Evolutionary conservation across 768 basidiomycete species (phyloP).

Genomic region (Glaciozyma martinii): DNA sequence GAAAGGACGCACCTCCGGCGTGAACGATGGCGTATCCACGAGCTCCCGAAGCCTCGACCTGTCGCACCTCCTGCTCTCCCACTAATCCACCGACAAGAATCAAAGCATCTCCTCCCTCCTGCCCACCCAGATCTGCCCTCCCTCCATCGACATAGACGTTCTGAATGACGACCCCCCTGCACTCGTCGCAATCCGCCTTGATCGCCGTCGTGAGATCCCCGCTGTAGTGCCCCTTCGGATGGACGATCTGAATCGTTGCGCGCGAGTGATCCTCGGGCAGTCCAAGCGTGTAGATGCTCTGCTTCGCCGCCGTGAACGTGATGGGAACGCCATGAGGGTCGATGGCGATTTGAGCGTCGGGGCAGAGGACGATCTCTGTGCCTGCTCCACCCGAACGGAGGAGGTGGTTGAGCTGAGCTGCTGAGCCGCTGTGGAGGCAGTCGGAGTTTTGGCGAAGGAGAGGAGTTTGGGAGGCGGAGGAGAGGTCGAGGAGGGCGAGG

Average conservation of each 20-base stretch:
- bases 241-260: conserved; percentile 21
- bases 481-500: background rate
- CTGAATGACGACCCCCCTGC: conserved; percentile 3
- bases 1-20: conserved; percentile 2
- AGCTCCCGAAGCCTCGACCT: conserved; percentile 21
- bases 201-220: conserved; percentile 27
- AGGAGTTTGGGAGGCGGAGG: background rate
- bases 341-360: conserved; percentile 14
- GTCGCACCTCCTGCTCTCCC: conserved; percentile 18
- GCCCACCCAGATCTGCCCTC: conserved; percentile 7
- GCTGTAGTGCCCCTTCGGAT: background rate
- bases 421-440: conserved; percentile 19
- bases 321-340: conserved; percentile 19
- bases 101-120: conserved; percentile 27
- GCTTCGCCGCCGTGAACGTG: conserved; percentile 24
- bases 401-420: conserved; percentile 19
- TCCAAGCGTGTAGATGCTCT: conserved; percentile 18
- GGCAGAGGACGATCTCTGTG: conserved; percentile 15
- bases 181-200: conserved; percentile 16
- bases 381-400: conserved; percentile 17
- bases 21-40: conserved; percentile 23
- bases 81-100: conserved; percentile 16
- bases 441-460: background rate
- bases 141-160: conserved; percentile 26
- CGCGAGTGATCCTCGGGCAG: conserved; percentile 21